These are phyloP conservation scores for Marasmius fiardii DNA, from an alignment of 1,284 basidiomycete genomes.

Conservation along the genomic window DNA sequence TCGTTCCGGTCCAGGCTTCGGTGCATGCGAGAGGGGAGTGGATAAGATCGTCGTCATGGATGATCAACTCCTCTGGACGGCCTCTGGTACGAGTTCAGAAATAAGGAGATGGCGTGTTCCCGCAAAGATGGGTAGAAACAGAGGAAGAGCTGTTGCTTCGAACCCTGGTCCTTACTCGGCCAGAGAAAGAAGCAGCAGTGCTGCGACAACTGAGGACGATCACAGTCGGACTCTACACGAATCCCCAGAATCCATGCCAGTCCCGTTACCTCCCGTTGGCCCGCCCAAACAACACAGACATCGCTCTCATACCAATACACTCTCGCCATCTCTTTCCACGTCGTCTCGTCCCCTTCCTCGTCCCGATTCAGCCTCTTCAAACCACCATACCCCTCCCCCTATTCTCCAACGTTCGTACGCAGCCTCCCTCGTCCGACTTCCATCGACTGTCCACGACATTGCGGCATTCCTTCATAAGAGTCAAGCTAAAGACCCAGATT, in stretches of 20 bases:
- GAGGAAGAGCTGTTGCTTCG: conserved; percentile 14
- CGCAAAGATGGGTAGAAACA: conserved; percentile 36
- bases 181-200: background rate
- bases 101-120: conserved; percentile 81
- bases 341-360: background rate
- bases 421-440: background rate
- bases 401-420: background rate
- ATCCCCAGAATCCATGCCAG: background rate
- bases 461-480: background rate
- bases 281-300: background rate
- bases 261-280: background rate
- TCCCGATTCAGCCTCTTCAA: background rate
- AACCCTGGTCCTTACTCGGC: background rate
- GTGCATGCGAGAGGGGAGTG: conserved; percentile 58
- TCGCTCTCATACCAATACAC: background rate
- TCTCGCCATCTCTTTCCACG: background rate
- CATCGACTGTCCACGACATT: background rate
- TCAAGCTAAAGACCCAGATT: background rate
- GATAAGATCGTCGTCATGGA: conserved; percentile 84
- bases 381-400: background rate
- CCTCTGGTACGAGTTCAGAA: conserved; percentile 70
- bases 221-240: conserved; percentile 2
- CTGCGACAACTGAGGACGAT: conserved; percentile 23
- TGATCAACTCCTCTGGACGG: conserved; percentile 89
- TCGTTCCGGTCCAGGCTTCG: background rate